Percentiles rank a stretch among this genome's conserved stretches.
Conservation (phyloP, 371 early-diverging fungal genomes). For the Smittium mucronatum region DNA sequence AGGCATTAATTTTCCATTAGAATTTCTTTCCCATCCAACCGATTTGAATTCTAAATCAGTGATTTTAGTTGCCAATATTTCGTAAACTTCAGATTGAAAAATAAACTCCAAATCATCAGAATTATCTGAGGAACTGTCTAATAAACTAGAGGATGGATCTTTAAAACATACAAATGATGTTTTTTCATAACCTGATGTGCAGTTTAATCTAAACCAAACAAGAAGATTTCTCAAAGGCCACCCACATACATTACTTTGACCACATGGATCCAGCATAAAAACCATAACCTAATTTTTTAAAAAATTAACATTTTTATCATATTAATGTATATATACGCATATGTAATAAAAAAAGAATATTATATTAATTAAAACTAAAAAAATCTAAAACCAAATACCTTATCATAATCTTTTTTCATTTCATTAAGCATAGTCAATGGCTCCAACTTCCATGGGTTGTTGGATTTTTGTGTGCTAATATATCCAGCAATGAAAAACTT, state of each 20-base stretch:
- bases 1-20: slow-evolving; percentile 62
- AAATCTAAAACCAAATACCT: no score
- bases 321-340: no score
- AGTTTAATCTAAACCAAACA: slow-evolving; percentile 42
- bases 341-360: no score
- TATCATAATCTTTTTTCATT: no score
- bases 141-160: slow-evolving; percentile 23
- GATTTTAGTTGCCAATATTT: background rate
- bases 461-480: background rate
- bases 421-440: no score
- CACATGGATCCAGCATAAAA: slow-evolving; percentile 76
- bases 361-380: no score
- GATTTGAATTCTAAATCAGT: slow-evolving; percentile 8
- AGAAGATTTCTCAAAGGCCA: slow-evolving; percentile 86
- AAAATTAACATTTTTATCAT: background rate
- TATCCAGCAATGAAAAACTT: background rate
- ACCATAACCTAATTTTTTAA: slow-evolving; percentile 24
- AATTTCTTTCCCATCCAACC: slow-evolving; percentile 87
- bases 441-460: background rate
- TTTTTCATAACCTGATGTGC: slow-evolving; percentile 28
- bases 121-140: background rate
- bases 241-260: slow-evolving; percentile 48
- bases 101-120: slow-evolving; percentile 8
- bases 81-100: background rate
- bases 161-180: slow-evolving; percentile 63